phyloP scores from a whole-genome alignment of 2,329 filamentous ascomycete species.

The Fusarium citri region DNA sequence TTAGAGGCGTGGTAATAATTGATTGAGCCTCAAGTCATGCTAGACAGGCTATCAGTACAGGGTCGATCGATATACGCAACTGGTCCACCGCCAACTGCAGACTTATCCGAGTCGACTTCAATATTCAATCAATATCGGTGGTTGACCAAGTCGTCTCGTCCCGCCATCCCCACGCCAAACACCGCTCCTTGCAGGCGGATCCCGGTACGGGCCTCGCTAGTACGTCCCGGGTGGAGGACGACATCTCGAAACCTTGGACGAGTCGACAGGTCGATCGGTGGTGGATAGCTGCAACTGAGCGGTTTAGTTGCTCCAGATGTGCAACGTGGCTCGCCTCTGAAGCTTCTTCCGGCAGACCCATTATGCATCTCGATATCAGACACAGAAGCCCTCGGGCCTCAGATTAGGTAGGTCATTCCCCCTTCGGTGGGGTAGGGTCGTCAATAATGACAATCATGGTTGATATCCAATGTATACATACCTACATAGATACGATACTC shows the following conservation, averaged over 20 bases:
- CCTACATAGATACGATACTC: background rate
- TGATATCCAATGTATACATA: constrained; percentile 18
- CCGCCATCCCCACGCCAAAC: constrained; percentile 38
- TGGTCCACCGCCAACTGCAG: constrained; percentile 29
- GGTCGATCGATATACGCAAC: constrained; percentile 1
- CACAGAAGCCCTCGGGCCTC: constrained; percentile 44
- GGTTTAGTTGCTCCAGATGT: constrained; percentile 48
- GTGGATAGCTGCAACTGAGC: constrained; percentile 45
- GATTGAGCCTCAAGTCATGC: constrained; percentile 3
- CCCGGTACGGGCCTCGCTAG: constrained; percentile 37
- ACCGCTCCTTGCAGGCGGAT: constrained; percentile 32
- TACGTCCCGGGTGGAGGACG: constrained; percentile 23
- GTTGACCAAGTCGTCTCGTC: constrained; percentile 17
- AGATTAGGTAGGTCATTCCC: constrained; percentile 33
- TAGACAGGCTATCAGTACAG: background rate
- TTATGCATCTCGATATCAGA: constrained; percentile 45
- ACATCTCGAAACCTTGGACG: constrained; percentile 38
- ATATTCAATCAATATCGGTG: constrained; percentile 6
- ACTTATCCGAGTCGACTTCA: constrained; percentile 7
- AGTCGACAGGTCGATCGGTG: constrained; percentile 25
- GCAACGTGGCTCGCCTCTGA: constrained; percentile 53
- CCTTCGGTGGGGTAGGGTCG: constrained; percentile 37
- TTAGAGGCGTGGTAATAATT: background rate
- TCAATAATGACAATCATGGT: constrained; percentile 32
- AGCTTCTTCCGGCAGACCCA: constrained; percentile 45